Conservation (phyloP, 305 asterid genomes). For the Lippia alba region DNA sequence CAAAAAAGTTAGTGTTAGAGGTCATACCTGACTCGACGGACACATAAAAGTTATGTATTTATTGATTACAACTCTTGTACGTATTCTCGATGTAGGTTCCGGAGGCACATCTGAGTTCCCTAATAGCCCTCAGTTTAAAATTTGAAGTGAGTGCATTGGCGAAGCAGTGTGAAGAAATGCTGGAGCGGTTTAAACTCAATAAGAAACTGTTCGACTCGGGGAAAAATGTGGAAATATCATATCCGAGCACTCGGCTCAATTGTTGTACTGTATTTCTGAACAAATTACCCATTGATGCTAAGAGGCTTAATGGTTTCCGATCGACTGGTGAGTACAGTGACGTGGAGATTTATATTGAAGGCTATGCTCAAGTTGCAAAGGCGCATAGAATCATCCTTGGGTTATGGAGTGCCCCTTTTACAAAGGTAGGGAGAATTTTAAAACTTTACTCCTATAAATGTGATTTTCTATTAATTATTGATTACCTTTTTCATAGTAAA, state of each 20-base stretch:
- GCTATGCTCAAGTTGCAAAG: constrained; percentile 59
- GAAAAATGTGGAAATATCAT: constrained; percentile 73
- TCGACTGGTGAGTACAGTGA: constrained; percentile 75
- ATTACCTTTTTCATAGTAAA: constrained; percentile 1
- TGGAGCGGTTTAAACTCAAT: constrained; percentile 70
- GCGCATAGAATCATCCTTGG: constrained; percentile 87
- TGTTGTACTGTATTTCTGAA: constrained; percentile 56
- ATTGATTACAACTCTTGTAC: constrained; percentile 19
- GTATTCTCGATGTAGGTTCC: constrained; percentile 56
- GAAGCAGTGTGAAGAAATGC: constrained; percentile 78
- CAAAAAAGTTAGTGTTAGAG: too few species aligned
- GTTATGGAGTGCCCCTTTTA: constrained; percentile 89
- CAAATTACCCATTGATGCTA: constrained; percentile 69
- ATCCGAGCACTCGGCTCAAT: constrained; percentile 61
- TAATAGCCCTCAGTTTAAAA: constrained; percentile 67
- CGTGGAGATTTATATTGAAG: constrained; percentile 71
- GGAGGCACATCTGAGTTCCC: constrained; percentile 63
- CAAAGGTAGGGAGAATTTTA: constrained; percentile 60
- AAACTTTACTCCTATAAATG: too few species aligned
- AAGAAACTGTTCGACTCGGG: constrained; percentile 74
- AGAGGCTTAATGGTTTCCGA: constrained; percentile 61
- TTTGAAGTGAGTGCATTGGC: constrained; percentile 68
- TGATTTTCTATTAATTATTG: not conserved
- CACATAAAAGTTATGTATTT: not conserved
- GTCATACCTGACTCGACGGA: too few species aligned